Base-by-base conservation (phyloP, 75 land plant species). In the Azolla pinnata region DNA sequence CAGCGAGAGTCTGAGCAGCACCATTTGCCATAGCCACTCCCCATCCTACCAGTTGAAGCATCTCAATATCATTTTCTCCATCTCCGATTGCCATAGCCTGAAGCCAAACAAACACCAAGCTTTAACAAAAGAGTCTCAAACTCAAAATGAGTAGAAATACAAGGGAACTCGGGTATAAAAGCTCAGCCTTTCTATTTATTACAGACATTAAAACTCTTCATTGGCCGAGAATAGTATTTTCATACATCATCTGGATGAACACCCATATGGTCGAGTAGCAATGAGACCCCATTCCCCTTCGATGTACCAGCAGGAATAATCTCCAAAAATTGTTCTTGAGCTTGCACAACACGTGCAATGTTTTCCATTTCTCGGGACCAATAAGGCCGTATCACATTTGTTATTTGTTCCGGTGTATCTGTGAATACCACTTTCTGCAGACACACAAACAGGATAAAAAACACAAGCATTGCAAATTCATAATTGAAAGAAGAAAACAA, bases 1-100 rank as follows among this genome's bases (percentile, higher is more conserved):
- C 79, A 32, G 83, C 71, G 63, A 77, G 83, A n/a, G 98, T 63
- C 48, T 73, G 68, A 47, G 73, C 82, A 19, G 83, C 56, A 14
- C 90, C 90, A 66, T 92, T 92, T 17, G 67, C 81, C 53, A 92
- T 79, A 28, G 82, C 95, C 47, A 92, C 70, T 0, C 95, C 87
- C 50, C 91, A 74, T 50, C 84, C 73, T 71, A 75, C 98, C 58
- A 92, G 60, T 45, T 85, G 54, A 29, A 92, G 75, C 98, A 92
- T 92, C 61, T 92, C 98, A 3, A 92, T 63, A 52, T 92, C 98
- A 68, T 92, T 92, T 62, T 92, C 98, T 7, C 98, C 98, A 79
- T 92, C 95, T 1, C 98, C 98, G 44, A 92, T 88, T 4, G 98
- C 98, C 98, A 92, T 92, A 5, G 85, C 75, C 97, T 90, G 30